Evolutionary conservation across 305 asterid species (phyloP).

Genomic region (Fraxinus sp.): DNA sequence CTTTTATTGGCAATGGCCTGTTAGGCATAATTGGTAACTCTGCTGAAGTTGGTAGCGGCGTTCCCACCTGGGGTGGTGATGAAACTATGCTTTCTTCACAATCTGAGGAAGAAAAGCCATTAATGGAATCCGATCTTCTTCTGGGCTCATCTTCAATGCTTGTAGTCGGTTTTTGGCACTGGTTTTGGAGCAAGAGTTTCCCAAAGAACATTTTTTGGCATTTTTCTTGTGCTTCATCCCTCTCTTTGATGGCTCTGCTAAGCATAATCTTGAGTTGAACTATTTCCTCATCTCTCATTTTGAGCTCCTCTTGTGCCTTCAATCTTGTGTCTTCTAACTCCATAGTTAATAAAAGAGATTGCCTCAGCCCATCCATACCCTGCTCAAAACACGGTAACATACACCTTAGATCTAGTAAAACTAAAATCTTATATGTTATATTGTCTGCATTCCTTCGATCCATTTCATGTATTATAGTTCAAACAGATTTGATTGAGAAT

Average conservation of each 20-base stretch:
- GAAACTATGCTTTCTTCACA: slow-evolving; percentile 90
- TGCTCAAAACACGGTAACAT: slow-evolving; percentile 14
- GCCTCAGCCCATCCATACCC: slow-evolving; percentile 56
- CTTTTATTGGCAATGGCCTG: slow-evolving; percentile 66
- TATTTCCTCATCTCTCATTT: slow-evolving; percentile 43
- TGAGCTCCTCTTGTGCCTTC: slow-evolving; percentile 50
- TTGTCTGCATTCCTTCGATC: background rate
- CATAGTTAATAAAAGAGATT: slow-evolving; percentile 39
- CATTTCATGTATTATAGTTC: background rate
- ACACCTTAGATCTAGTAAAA: background rate
- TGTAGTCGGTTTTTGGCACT: slow-evolving; percentile 33
- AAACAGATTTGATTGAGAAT: background rate
- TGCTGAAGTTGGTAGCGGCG: slow-evolving; percentile 1
- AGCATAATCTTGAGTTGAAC: slow-evolving; percentile 46
- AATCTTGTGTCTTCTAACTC: slow-evolving; percentile 44
- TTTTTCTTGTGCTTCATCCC: slow-evolving; percentile 41
- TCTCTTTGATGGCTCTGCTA: slow-evolving; percentile 34
- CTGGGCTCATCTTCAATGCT: slow-evolving; percentile 66
- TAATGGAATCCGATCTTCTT: slow-evolving; percentile 34
- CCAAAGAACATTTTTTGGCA: slow-evolving; percentile 33
- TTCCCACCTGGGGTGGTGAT: slow-evolving; percentile 34
- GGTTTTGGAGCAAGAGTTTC: slow-evolving; percentile 50
- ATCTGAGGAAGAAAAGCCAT: slow-evolving; percentile 53
- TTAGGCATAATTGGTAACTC: slow-evolving; percentile 32
- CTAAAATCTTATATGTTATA: background rate